Evolutionary conservation across 352 stramenopile genomes (phyloP), one percentile per base, ranked within the genome.

Genomic region (Pythium brassicae): DNA sequence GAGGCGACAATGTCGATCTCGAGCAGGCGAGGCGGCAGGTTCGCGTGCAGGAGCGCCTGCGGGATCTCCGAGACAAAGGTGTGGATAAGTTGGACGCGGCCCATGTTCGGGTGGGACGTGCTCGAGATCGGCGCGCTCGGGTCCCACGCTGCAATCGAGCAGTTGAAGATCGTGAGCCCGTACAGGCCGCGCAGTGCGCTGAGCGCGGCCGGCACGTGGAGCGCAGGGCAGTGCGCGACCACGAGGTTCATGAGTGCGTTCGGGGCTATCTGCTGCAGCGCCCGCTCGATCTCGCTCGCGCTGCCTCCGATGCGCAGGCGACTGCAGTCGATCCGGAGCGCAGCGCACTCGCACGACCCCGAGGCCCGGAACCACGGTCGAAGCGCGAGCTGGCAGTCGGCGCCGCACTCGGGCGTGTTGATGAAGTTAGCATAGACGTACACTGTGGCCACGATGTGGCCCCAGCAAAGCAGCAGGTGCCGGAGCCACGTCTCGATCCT

Each of bases 1-100:
- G 62, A 62, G 6, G 53, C 57, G 32, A 69, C 53, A 15, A 69
- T 46, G 23, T 56, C 44, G 48, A 69, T 62, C 45, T 69, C 57
- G 19, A 40, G 14, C 14, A 69, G 40, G 19, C 46, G 37, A 15
- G 42, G 17, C 5, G 57, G 57, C 8, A 69, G 22, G 19, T 61
- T 17, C 4, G 10, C 27, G 2, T 62, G 51, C 3, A 62, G 37
- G 0, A 69, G 34, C 4, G 32, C 57, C 0, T 20, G n/a, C 7
- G 62, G 62, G 3, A 69, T 37, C 45, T 51, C 37, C 0, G 40
- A 40, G 42, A 65, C 15, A 14, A 56, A 32, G 14, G 57, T 65
- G 40, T 42, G 58, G 12, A 65, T 23, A 1, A 65, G 37, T 17
- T 58, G 55, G 42, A 69, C n/a, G 34, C 52, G 55, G 4, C 56